Evolutionary conservation across 176 grass and related monocot species (phyloP), one percentile per base, ranked within the genome.

Genomic region (Leersia perrieri): DNA sequence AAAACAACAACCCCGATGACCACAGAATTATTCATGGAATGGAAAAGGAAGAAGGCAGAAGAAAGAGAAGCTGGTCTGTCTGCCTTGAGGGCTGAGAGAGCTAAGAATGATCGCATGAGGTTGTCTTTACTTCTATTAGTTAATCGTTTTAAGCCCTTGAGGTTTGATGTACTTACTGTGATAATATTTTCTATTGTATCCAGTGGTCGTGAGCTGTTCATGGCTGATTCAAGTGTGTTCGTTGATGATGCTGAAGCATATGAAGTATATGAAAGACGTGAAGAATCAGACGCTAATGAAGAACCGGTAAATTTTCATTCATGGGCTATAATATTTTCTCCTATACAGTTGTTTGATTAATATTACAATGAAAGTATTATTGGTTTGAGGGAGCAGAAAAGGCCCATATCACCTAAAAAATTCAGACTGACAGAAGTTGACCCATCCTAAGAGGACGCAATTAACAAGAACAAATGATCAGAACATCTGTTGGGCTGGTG

Each of bases 61-160:
- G 97, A 99, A 87, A 93, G 61, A 87, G 93, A 99, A 82, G 82
- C 89, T 86, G 90, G 89, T 31, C 85, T 90, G 70, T 93, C 89
- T 31, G 93, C 87, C 63, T 78, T 86, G 97, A 86, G 79, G 71
- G 93, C 91, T 27, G 97, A 99, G 62, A 89, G 97, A 65, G 97
- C 93, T 76, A 99, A 96, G 91, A 99, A 95, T 85, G 97, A 99
- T 61, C 90, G 97, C 55, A 99, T 99, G 97, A 99, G 97, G 97
- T 96, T 82, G 80, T 57, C 30, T 73, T 72, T 14, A 70, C 38
- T 87, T 47, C 38, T 79, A 36, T 57, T 45, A 39, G 29, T 81
- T 62, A 42, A 38, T 81, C 31, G 16, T 29, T 78, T 45, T 74
- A 65, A 66, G 25, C 15, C 7, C 11, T 33, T 15, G 36, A 60